Evolutionary conservation across 305 asterid species (phyloP).

Genomic region (Fraxinus greggii): DNA sequence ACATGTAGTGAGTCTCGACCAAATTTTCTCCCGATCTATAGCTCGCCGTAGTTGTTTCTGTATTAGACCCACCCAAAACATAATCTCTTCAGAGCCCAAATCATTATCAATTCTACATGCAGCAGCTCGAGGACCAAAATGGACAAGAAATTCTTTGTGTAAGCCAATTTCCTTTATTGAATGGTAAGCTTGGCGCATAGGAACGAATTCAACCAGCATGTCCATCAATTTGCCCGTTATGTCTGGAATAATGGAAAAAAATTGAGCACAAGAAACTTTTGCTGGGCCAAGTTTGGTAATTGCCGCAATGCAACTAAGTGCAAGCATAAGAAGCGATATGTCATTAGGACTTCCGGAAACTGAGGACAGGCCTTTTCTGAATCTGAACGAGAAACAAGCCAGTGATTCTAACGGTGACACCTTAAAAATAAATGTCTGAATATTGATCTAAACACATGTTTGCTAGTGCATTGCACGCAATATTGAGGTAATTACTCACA

Average conservation of each 20-base stretch:
- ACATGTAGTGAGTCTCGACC: conserved; percentile 93
- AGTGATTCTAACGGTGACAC: conserved; percentile 18
- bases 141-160: conserved; percentile 86
- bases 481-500: conserved; percentile 49
- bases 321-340: conserved; percentile 79
- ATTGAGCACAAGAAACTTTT: conserved; percentile 82
- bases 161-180: conserved; percentile 75
- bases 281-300: conserved; percentile 90
- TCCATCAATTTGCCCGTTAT: conserved; percentile 90
- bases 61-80: conserved; percentile 85
- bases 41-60: conserved; percentile 88
- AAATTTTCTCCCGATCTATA: conserved; percentile 91
- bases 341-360: conserved; percentile 66
- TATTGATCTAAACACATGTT: conserved; percentile 8
- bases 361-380: conserved; percentile 45
- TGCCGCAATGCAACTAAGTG: conserved; percentile 85
- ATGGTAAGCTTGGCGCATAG: conserved; percentile 70
- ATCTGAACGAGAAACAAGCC: conserved; percentile 47
- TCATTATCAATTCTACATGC: conserved; percentile 57
- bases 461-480: conserved; percentile 8
- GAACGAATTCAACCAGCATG: conserved; percentile 74
- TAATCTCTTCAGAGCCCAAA: conserved; percentile 69
- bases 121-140: conserved; percentile 96
- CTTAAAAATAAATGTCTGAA: conserved; percentile 1
- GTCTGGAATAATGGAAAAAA: conserved; percentile 70